These are phyloP conservation scores for Paramyrothecium sp. DNA, from an alignment of 2,329 filamentous ascomycete genomes.

Conservation along the genomic window DNA sequence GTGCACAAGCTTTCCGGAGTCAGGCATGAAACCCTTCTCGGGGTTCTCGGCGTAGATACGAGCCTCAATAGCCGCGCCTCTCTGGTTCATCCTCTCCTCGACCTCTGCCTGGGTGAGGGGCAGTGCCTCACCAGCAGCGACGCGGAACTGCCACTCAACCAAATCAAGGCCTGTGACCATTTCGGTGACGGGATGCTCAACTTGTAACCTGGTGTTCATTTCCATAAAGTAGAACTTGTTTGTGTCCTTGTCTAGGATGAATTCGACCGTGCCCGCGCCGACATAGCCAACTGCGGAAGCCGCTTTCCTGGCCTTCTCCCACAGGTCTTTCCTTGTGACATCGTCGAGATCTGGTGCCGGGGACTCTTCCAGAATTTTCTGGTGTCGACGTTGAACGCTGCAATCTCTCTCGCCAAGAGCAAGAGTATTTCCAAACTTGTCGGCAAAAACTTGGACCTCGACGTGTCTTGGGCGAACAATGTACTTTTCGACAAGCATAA, in stretches of 20 bases:
- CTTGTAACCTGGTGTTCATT: constrained; percentile 86
- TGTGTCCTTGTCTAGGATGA: constrained; percentile 80
- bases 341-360: constrained; percentile 70
- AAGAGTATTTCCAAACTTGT: constrained; percentile 74
- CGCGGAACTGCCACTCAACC: constrained; percentile 94
- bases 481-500: constrained; percentile 83
- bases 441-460: constrained; percentile 88
- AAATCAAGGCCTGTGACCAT: constrained; percentile 71
- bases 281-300: constrained; percentile 79
- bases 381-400: constrained; percentile 81
- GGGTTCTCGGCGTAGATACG: constrained; percentile 97
- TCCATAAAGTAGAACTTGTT: constrained; percentile 82
- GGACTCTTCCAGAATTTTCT: constrained; percentile 89
- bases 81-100: constrained; percentile 68
- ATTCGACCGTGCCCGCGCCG: constrained; percentile 89
- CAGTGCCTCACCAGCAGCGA: constrained; percentile 55
- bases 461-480: constrained; percentile 79
- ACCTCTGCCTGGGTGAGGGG: constrained; percentile 62
- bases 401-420: constrained; percentile 88
- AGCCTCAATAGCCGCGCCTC: constrained; percentile 90
- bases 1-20: constrained; percentile 85
- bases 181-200: constrained; percentile 90
- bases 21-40: constrained; percentile 86
- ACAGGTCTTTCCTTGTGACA: constrained; percentile 58
- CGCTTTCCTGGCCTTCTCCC: constrained; percentile 64